Percentiles rank a stretch among this genome's conserved stretches.
Evolutionary conservation across 306 rosid genomes (phyloP).

Genomic region (Sindora glabra): DNA sequence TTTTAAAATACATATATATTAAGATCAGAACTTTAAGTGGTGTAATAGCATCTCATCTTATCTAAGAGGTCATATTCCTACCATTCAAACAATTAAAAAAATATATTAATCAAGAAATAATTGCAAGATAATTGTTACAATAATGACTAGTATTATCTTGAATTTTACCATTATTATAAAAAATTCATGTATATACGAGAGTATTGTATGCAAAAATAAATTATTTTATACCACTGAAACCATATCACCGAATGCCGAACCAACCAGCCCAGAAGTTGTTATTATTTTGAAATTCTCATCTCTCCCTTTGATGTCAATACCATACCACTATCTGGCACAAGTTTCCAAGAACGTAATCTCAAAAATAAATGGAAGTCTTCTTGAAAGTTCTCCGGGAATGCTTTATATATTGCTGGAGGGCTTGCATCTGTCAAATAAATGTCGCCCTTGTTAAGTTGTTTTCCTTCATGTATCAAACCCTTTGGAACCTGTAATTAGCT

Average conservation of each 20-base stretch:
- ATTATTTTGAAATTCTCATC: background rate
- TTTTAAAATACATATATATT: no score
- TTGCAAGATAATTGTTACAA: no score
- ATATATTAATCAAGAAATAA: no score
- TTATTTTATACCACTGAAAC: slow-evolving; percentile 22
- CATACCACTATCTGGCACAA: slow-evolving; percentile 36
- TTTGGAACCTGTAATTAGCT: slow-evolving; percentile 12
- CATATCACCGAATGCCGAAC: slow-evolving; percentile 33
- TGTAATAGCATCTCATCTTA: no score
- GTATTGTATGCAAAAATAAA: no score
- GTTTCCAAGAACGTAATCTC: slow-evolving; percentile 27
- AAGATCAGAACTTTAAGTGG: no score
- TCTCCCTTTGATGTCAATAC: slow-evolving; percentile 29
- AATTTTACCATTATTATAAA: no score
- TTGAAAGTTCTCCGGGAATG: slow-evolving; percentile 26
- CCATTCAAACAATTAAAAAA: no score
- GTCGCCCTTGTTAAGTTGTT: background rate
- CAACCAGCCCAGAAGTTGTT: slow-evolving; percentile 17
- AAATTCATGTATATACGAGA: background rate
- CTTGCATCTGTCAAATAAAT: slow-evolving; percentile 15
- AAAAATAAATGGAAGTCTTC: slow-evolving; percentile 34
- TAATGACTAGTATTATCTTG: no score
- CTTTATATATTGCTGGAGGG: slow-evolving; percentile 13
- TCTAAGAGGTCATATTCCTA: no score
- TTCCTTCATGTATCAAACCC: background rate